These are phyloP conservation scores for Phaffomyces thermotolerans DNA, from an alignment of 805 yeast species.

Conservation along the genomic window DNA sequence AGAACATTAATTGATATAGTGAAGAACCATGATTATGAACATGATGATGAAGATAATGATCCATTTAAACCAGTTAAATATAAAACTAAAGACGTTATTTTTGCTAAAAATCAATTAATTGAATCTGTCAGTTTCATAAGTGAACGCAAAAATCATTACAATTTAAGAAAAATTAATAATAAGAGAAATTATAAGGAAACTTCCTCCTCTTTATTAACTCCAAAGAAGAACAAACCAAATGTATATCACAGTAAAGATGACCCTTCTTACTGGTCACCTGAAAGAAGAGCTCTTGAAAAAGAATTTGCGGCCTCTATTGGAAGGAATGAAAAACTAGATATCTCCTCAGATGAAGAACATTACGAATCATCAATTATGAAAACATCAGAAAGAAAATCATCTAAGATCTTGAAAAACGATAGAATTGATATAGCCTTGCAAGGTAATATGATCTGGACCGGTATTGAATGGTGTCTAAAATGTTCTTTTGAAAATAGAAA, in stretches of 20 bases:
- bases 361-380: background rate
- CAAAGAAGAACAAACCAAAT: background rate
- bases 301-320: background rate
- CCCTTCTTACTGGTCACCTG: conserved; percentile 16
- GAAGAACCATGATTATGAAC: conserved; percentile 1
- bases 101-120: conserved; percentile 9
- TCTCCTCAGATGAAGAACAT: conserved; percentile 4
- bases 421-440: conserved; percentile 21
- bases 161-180: conserved; percentile 9
- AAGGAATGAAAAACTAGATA: background rate
- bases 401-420: conserved; percentile 19
- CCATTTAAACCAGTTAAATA: conserved; percentile 2
- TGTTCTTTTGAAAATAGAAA: conserved; percentile 18
- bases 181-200: conserved; percentile 12
- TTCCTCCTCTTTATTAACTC: background rate
- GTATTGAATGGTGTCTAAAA: conserved; percentile 25
- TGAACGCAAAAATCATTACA: background rate
- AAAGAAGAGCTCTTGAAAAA: conserved; percentile 14
- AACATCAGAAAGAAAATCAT: conserved; percentile 14
- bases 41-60: background rate
- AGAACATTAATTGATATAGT: conserved; percentile 13
- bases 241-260: background rate
- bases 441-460: conserved; percentile 21
- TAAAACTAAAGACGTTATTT: conserved; percentile 10
- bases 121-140: conserved; percentile 10